Conservation (phyloP, 2,329 filamentous ascomycete species). For the Pseudohalonectria lignicola region DNA sequence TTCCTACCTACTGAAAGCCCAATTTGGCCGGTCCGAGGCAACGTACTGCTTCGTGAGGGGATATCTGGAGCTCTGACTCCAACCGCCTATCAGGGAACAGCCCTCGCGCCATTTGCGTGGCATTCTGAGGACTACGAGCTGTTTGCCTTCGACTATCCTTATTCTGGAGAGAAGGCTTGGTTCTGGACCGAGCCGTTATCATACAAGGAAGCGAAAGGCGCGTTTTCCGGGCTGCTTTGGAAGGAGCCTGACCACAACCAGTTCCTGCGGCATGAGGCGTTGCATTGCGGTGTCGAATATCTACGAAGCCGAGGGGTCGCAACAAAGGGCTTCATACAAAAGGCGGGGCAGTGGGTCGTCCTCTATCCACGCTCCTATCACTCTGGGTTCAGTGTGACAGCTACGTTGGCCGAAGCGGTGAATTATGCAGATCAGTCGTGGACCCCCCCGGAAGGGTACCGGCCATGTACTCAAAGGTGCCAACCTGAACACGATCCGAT, state of each 20-base stretch:
- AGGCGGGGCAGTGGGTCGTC: conserved; percentile 1
- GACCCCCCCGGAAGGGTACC: background rate
- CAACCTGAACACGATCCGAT: background rate
- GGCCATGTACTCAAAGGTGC: background rate
- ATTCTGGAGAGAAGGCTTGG: conserved; percentile 1
- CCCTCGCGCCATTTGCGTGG: conserved; percentile 2
- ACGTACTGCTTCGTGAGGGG: background rate
- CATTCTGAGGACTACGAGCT: conserved; percentile 2
- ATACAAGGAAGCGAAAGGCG: background rate
- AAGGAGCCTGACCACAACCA: background rate
- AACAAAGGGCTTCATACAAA: conserved; percentile 1
- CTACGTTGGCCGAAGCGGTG: conserved; percentile 1
- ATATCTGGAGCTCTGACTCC: conserved; percentile 1
- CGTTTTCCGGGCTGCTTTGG: background rate
- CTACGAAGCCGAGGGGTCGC: background rate
- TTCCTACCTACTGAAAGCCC: conserved; percentile 1
- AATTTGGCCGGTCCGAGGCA: conserved; percentile 1
- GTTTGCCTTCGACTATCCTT: background rate
- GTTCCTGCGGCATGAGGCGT: conserved; percentile 1
- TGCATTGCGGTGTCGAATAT: background rate
- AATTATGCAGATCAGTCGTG: conserved; percentile 1
- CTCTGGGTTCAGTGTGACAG: conserved; percentile 1
- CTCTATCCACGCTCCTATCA: conserved; percentile 2
- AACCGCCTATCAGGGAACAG: background rate
- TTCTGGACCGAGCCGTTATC: background rate